Base-by-base conservation (phyloP, 2,329 filamentous ascomycete genomes). In the Dactylellina leptospora region DNA sequence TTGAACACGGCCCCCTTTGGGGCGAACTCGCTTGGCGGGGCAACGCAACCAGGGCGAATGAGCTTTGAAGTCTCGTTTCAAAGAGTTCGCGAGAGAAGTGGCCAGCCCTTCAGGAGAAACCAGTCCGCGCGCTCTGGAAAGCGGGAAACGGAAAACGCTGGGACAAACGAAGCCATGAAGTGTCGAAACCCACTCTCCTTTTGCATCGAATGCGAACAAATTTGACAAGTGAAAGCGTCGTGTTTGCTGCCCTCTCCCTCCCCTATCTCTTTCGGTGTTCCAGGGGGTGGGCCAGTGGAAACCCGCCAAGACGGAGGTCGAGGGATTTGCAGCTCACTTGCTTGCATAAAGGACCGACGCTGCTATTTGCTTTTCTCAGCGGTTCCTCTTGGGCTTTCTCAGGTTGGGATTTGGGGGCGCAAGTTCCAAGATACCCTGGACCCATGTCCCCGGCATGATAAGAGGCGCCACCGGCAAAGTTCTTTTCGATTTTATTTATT, bases 321-420 rank as follows among this genome's bases (percentile, higher is more conserved):
- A 71, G 66, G 66, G 66, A 71, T 71, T 71, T 71, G 66, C 56
- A 58, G 66, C 25, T 63, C 33, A 71, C 30, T 61, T 66, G 51
- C 51, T 56, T 70, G 40, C 56, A 55, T 48, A 30, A 61, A 51
- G 22, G 50, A 54, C 38, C 38, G 63, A 51, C 25, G 38, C 36
- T 20, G 20, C n/a, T 22, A 25, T 51, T 50, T 59, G 22, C 54
- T 60, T 20, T 54, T 60, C 25, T 42, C 20, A 40, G 45, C 25
- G 25, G 55, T 45, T 20, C 9, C 23, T 18, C 18, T 16, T 27
- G 23, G 51, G 40, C 5, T 18, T n/a, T 44, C 20, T 50, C 23
- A 9, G 20, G 28, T 23, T 36, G 23, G 27, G 40, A 28, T 70
- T 56, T 62, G 66, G 66, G 66, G 58, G 66, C 60, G 48, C 28